Conservation (phyloP, 805 yeast genomes). For the Zygosaccharomyces bisporus region DNA sequence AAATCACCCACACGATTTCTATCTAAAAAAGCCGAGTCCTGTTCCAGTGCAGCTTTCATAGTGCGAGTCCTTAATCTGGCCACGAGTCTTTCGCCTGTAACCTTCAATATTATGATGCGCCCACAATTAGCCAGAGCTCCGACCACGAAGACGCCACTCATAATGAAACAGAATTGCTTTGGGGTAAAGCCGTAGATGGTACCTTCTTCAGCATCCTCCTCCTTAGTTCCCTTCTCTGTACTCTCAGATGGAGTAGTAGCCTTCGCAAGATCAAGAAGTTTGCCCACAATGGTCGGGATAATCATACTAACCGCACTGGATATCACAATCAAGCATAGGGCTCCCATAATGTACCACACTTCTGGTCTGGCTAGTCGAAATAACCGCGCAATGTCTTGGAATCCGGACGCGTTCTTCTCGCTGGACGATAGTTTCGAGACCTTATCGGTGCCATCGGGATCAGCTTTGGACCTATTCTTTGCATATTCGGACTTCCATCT, state of each 20-base stretch:
- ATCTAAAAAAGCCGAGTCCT: slow-evolving; percentile 87
- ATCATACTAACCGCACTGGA: slow-evolving; percentile 80
- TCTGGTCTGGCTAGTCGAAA: slow-evolving; percentile 58
- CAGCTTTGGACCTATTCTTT: not conserved
- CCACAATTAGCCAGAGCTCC: slow-evolving; percentile 83
- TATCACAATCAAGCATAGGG: slow-evolving; percentile 58
- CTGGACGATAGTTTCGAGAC: slow-evolving; percentile 28
- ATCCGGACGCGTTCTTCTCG: slow-evolving; percentile 37
- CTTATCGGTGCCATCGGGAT: not conserved
- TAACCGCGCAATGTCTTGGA: slow-evolving; percentile 41
- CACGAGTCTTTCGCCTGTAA: slow-evolving; percentile 83
- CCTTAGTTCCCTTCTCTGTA: slow-evolving; percentile 23
- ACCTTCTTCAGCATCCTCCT: slow-evolving; percentile 28
- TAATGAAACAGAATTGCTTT: slow-evolving; percentile 56
- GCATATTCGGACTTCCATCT: slow-evolving; percentile 2
- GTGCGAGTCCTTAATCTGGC: slow-evolving; percentile 78
- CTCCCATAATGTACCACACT: slow-evolving; percentile 50
- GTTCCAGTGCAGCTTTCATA: slow-evolving; percentile 70
- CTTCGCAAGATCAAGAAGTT: slow-evolving; percentile 70
- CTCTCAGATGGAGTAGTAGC: slow-evolving; percentile 21
- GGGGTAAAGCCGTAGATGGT: slow-evolving; percentile 58
- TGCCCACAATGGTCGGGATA: slow-evolving; percentile 81
- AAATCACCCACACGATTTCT: slow-evolving; percentile 87
- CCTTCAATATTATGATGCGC: slow-evolving; percentile 67
- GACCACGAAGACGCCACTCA: slow-evolving; percentile 58